Conservation (phyloP, 495 filamentous ascomycete species). For the Trichoderma reesei region DNA sequence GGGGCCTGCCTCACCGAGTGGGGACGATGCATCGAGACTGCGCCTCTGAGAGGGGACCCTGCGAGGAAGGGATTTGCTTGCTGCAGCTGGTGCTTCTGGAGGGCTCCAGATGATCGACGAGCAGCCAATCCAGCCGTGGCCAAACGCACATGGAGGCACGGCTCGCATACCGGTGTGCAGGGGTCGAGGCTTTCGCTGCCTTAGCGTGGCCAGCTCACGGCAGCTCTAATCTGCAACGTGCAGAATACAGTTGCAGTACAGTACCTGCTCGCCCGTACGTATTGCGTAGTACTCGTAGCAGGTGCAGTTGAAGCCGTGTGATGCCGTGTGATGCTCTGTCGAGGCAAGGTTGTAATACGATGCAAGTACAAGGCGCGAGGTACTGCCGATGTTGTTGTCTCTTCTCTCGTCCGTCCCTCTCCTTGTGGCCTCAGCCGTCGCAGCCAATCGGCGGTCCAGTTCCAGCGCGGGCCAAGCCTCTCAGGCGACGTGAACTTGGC, state of each 20-base stretch:
- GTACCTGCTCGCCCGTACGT: too few species aligned
- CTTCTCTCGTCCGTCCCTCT: background rate
- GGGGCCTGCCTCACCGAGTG: constrained; percentile 3
- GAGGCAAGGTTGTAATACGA: too few species aligned
- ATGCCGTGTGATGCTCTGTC: too few species aligned
- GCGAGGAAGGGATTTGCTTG: too few species aligned
- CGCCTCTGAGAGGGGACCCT: background rate
- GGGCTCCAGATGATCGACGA: constrained; percentile 2
- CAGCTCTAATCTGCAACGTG: too few species aligned
- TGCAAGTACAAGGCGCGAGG: too few species aligned
- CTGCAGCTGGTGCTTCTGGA: background rate
- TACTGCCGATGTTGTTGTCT: constrained; percentile 4
- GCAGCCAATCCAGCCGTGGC: background rate
- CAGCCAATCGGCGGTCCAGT: background rate
- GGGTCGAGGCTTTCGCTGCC: background rate
- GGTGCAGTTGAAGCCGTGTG: too few species aligned
- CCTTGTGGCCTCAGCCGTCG: background rate
- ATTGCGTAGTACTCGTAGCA: too few species aligned
- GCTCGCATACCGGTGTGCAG: constrained; percentile 6
- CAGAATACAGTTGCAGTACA: too few species aligned
- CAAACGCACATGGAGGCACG: background rate
- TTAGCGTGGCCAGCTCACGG: background rate
- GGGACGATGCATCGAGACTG: background rate
- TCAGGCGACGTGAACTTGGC: too few species aligned
- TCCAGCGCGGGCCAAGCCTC: too few species aligned